These are phyloP conservation scores for Monilinia fructigena DNA, from an alignment of 2,329 filamentous ascomycete genomes.

Conservation along the genomic window DNA sequence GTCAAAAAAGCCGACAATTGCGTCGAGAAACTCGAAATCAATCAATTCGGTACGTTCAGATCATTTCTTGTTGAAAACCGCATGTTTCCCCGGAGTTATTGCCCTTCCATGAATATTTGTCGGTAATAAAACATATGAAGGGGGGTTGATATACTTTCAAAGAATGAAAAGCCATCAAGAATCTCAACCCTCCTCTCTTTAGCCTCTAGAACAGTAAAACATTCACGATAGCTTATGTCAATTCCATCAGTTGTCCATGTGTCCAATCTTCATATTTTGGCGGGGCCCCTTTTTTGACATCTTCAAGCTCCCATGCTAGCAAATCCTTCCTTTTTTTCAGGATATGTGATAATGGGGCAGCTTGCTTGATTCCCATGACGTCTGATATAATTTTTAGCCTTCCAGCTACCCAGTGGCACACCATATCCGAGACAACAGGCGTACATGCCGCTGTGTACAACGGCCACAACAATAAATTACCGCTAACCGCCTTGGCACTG, in stretches of 20 bases:
- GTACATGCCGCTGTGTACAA: constrained; percentile 33
- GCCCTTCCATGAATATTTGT: too few species aligned
- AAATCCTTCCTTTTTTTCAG: constrained; percentile 25
- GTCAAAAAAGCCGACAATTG: too few species aligned
- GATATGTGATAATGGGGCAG: constrained; percentile 29
- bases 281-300: neutral
- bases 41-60: too few species aligned
- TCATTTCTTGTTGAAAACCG: too few species aligned
- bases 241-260: constrained; percentile 18
- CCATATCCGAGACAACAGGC: constrained; percentile 30
- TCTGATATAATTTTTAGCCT: constrained; percentile 33
- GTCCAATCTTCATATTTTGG: constrained; percentile 18
- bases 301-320: constrained; percentile 22
- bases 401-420: constrained; percentile 34
- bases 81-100: too few species aligned
- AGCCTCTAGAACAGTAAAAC: fast-evolving
- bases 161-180: neutral
- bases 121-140: too few species aligned
- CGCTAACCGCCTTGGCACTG: constrained; percentile 29
- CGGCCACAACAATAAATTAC: constrained; percentile 36
- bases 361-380: constrained; percentile 35
- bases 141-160: neutral
- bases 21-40: too few species aligned
- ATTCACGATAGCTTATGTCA: neutral
- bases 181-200: neutral